Evolutionary conservation across 2,329 filamentous ascomycete genomes (phyloP).

Genomic region (Colletotrichum karsti): DNA sequence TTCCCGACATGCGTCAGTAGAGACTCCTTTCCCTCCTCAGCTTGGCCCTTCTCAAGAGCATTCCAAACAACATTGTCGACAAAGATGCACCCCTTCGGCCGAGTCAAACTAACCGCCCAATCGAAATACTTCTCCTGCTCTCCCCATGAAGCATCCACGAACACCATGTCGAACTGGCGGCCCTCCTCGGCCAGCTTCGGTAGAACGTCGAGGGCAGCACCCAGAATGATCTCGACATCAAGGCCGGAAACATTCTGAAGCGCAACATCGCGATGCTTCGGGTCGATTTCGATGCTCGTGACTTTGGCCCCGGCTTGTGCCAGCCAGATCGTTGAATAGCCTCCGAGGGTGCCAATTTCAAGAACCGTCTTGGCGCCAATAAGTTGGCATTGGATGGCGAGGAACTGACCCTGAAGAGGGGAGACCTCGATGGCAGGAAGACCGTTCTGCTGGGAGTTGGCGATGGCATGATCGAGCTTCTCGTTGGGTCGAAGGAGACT

Average conservation of each 20-base stretch:
- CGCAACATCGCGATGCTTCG: slow-evolving; percentile 54
- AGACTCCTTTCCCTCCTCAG: slow-evolving; percentile 20
- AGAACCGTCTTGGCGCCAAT: slow-evolving; percentile 49
- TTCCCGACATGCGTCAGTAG: slow-evolving; percentile 33
- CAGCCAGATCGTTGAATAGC: slow-evolving; percentile 62
- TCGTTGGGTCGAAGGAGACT: neutral
- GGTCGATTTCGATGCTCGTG: slow-evolving; percentile 59
- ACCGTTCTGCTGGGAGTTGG: slow-evolving; percentile 40
- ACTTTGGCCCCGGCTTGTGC: slow-evolving; percentile 50
- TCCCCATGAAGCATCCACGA: slow-evolving; percentile 61
- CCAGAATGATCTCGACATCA: slow-evolving; percentile 52
- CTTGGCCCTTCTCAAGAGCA: slow-evolving; percentile 2
- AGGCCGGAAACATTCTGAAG: slow-evolving; percentile 53
- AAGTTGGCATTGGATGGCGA: slow-evolving; percentile 47
- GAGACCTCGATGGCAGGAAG: slow-evolving; percentile 47
- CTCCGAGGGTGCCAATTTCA: slow-evolving; percentile 64
- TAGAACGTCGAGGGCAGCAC: slow-evolving; percentile 50
- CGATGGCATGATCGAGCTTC: slow-evolving; percentile 37
- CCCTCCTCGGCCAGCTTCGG: slow-evolving; percentile 49
- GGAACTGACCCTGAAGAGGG: slow-evolving; percentile 44
- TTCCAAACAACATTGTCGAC: slow-evolving; percentile 60
- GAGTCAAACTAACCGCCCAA: slow-evolving; percentile 48
- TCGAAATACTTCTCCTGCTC: slow-evolving; percentile 60
- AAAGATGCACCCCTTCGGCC: slow-evolving; percentile 50
- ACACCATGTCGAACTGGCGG: slow-evolving; percentile 56